phyloP scores from a whole-genome alignment of 2,329 filamentous ascomycete genomes.

The Diplodia sapinea region DNA sequence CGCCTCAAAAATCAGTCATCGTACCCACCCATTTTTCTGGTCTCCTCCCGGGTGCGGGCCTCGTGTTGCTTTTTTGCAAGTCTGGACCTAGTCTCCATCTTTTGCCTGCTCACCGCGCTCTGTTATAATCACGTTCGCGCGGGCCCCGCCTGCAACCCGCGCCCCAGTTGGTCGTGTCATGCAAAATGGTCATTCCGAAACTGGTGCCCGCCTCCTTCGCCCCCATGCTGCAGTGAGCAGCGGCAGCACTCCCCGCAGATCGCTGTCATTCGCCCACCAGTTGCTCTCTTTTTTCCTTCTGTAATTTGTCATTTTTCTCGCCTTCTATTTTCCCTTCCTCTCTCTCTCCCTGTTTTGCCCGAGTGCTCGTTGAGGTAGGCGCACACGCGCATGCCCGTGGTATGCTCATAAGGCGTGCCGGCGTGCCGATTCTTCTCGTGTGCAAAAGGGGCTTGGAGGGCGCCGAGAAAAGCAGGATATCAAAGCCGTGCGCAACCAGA shows the following conservation, averaged over 20 bases:
- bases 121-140: slow-evolving; percentile 14
- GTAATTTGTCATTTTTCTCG: background rate
- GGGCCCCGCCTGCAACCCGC: background rate
- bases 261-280: background rate
- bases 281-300: background rate
- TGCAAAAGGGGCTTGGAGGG: background rate
- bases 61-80: background rate
- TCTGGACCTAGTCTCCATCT: background rate
- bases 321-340: background rate
- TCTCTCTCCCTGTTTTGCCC: background rate
- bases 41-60: background rate
- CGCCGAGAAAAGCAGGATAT: background rate
- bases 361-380: background rate
- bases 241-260: too few species aligned
- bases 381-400: slow-evolving; percentile 14
- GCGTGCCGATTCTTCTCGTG: slow-evolving; percentile 13
- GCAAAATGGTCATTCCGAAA: slow-evolving; percentile 28
- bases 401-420: slow-evolving; percentile 21
- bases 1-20: slow-evolving; percentile 28
- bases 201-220: slow-evolving; percentile 16
- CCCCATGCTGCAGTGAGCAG: slow-evolving; percentile 24
- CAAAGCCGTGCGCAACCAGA: background rate
- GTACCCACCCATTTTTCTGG: background rate
- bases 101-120: background rate
- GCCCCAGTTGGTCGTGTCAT: background rate